Base-by-base conservation (phyloP, 2,329 filamentous ascomycete genomes). In the Penicillium sp. region DNA sequence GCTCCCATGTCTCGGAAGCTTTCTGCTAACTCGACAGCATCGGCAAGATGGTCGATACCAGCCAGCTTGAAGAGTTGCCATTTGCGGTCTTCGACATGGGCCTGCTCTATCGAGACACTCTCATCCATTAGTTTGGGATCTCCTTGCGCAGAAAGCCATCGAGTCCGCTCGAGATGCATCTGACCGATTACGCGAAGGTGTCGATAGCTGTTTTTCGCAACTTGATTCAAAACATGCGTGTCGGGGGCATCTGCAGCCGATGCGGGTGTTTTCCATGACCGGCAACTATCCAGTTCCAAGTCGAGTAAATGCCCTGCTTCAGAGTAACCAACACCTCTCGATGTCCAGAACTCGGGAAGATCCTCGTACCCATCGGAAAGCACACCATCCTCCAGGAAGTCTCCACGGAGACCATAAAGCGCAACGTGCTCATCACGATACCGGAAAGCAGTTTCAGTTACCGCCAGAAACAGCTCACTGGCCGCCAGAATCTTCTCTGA, bases 271-370 rank as follows among this genome's bases (percentile, higher is more conserved):
- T 67, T 68, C 71, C 68, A 77, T 48, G 69, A 68, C 34, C 70
- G 69, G 59, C 71, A 74, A 46, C 66, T 73, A 51, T 76, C 73
- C 29, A 76, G 65, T 54, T 76, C 72, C 46, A 73, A 63, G 47
- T 76, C 71, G 42, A 76, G 63, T n/a, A 76, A 59, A 53, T 73
- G 65, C 10, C 71, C 66, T 7, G 68, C 71, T 61, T 76, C 73
- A 34, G 65, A 59, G 50, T 73, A 76, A 31, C 69, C 69, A 44
- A 74, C 67, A 40, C 57, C 62, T 41, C 71, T 85, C 16, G 90
- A 91, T 0, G 92, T 97, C 94, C 94, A 99, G 42, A 92, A 89
- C 56, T 90, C 86, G 0, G 88, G 84, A 9, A 97, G 79, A 12
- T 81, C 83, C 21, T 86, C 81, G 66, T 91, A 92, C 42, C 84